These are phyloP conservation scores for Suillus sp. DNA, from an alignment of 768 basidiomycete genomes.

Conservation along the genomic window DNA sequence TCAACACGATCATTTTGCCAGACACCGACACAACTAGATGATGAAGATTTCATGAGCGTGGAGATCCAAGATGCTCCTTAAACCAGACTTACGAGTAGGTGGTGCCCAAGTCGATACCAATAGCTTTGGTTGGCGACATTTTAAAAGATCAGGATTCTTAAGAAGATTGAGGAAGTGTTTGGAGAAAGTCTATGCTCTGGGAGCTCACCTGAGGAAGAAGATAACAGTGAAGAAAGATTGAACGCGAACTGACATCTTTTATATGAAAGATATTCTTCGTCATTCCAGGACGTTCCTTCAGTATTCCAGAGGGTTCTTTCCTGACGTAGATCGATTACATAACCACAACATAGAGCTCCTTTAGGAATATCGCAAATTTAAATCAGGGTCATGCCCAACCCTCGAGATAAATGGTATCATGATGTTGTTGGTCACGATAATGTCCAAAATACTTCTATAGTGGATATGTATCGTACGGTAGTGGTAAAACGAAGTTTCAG, in stretches of 20 bases:
- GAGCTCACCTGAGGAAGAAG: slow-evolving; percentile 25
- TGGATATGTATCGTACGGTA: slow-evolving; percentile 31
- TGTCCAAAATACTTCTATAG: slow-evolving; percentile 25
- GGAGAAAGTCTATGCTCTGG: neutral
- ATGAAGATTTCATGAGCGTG: slow-evolving; percentile 18
- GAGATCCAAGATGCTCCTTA: neutral
- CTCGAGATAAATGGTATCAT: slow-evolving; percentile 6
- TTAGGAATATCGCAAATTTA: neutral
- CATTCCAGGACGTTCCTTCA: slow-evolving; percentile 37
- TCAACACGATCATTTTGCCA: slow-evolving; percentile 99
- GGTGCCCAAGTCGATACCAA: slow-evolving; percentile 90
- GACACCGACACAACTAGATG: slow-evolving; percentile 91
- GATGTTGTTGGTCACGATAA: slow-evolving; percentile 18
- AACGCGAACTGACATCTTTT: slow-evolving; percentile 24
- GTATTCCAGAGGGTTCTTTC: slow-evolving; percentile 36
- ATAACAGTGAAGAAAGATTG: slow-evolving; percentile 18
- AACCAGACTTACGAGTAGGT: slow-evolving; percentile 77
- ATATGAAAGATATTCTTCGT: slow-evolving; percentile 32
- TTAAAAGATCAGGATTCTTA: neutral
- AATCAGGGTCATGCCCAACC: neutral
- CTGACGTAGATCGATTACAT: slow-evolving; percentile 37
- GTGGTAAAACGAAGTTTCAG: slow-evolving; percentile 16
- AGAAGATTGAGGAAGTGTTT: neutral
- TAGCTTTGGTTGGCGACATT: slow-evolving; percentile 58
- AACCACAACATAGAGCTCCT: slow-evolving; percentile 25